Percentiles rank a stretch among this genome's conserved stretches.
These are phyloP conservation scores for Diaporthe citri DNA, from an alignment of 2,329 filamentous ascomycete genomes.

Conservation along the genomic window DNA sequence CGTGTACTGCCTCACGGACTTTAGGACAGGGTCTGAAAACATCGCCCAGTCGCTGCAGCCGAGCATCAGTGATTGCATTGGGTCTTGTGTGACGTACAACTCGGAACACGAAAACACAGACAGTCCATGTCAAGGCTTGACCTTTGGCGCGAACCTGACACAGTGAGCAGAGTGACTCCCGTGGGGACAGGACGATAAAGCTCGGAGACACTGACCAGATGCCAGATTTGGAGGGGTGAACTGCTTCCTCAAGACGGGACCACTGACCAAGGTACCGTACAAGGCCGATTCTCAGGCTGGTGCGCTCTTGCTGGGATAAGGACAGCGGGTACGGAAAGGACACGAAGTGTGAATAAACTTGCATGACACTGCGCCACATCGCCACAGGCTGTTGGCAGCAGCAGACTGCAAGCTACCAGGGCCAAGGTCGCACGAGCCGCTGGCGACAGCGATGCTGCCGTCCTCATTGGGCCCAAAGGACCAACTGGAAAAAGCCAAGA, in stretches of 20 bases:
- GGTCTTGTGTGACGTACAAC: conserved; percentile 9
- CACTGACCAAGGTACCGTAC: conserved; percentile 13
- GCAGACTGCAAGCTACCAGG: not conserved
- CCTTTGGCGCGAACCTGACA: conserved; percentile 29
- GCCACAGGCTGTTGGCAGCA: not conserved
- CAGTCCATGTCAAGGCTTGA: conserved; percentile 20
- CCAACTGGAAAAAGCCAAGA: not conserved
- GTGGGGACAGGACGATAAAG: not conserved
- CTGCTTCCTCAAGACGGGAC: conserved; percentile 27
- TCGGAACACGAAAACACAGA: not conserved
- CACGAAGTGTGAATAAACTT: not conserved
- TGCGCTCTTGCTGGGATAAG: conserved; percentile 12
- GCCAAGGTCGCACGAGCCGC: not conserved
- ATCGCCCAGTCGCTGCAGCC: conserved; percentile 19
- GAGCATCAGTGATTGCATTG: conserved; percentile 18
- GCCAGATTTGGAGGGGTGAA: conserved; percentile 14
- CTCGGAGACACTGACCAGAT: not conserved
- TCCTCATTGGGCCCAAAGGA: no score
- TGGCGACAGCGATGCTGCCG: not conserved
- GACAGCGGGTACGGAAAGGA: not conserved
- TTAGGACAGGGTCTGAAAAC: not conserved
- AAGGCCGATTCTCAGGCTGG: conserved; percentile 17
- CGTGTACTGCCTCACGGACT: conserved; percentile 20
- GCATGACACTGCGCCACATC: not conserved
- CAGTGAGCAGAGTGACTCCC: not conserved